Evolutionary conservation across 2,329 filamentous ascomycete genomes (phyloP).

Genomic region (Clarireedia homoeocarpa): DNA sequence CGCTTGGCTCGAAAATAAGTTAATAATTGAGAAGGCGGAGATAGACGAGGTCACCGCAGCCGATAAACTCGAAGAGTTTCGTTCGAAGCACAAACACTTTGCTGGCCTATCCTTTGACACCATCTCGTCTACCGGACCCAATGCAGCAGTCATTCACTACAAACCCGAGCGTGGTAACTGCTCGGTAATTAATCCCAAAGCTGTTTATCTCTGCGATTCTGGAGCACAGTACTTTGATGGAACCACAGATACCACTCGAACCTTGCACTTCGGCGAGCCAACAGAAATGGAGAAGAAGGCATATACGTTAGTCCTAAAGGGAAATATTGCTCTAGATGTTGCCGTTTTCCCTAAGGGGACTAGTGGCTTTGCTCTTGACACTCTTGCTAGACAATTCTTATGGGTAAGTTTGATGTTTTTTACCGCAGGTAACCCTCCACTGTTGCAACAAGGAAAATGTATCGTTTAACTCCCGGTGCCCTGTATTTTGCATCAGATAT

Average conservation of each 20-base stretch:
- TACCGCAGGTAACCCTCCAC: too few species aligned
- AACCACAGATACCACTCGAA: conserved; percentile 92
- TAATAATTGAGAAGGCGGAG: conserved; percentile 61
- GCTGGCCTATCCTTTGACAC: conserved; percentile 91
- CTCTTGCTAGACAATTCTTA: conserved; percentile 79
- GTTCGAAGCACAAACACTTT: conserved; percentile 63
- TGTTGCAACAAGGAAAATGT: too few species aligned
- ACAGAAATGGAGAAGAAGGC: conserved; percentile 77
- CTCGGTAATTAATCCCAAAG: conserved; percentile 72
- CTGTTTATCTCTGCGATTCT: conserved; percentile 92
- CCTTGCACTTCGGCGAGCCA: conserved; percentile 82
- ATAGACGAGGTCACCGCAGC: conserved; percentile 89
- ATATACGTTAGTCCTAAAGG: conserved; percentile 92
- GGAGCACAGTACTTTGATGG: conserved; percentile 95
- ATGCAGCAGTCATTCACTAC: conserved; percentile 91
- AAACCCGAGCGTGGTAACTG: conserved; percentile 78
- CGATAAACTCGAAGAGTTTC: conserved; percentile 76
- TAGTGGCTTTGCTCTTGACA: conserved; percentile 85
- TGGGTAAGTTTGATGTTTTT: conserved; percentile 53
- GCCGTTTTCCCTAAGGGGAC: conserved; percentile 92
- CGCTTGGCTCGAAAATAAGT: conserved; percentile 89
- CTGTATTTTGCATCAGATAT: too few species aligned
- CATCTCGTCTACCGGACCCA: conserved; percentile 83
- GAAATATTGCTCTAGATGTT: conserved; percentile 80
- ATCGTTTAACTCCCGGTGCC: too few species aligned